Percentiles rank a stretch among this genome's conserved stretches.
phyloP scores from a whole-genome alignment of 2,329 filamentous ascomycete species.

The Beauveria pseudobassiana region DNA sequence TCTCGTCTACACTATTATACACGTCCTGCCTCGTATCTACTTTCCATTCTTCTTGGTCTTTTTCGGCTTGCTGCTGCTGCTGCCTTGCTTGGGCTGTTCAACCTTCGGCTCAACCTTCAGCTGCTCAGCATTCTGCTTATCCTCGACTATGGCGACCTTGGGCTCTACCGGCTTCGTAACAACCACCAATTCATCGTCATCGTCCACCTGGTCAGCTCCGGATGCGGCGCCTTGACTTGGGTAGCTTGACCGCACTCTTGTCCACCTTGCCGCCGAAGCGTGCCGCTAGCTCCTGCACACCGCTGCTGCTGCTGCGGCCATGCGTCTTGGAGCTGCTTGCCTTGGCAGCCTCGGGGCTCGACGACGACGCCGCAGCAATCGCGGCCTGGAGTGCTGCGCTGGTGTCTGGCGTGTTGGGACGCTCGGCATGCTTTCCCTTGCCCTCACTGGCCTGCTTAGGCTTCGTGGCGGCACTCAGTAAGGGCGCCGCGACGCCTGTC shows the following conservation, averaged over 20 bases:
- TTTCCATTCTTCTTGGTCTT: constrained; percentile 5
- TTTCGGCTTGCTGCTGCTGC: constrained; percentile 2
- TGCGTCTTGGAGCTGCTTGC: background rate
- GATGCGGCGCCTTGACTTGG: background rate
- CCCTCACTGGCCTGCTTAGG: background rate
- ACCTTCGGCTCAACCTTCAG: background rate
- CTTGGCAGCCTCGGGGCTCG: background rate
- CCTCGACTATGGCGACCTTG: background rate
- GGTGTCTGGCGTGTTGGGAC: background rate
- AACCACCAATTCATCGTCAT: background rate
- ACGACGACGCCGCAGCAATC: background rate
- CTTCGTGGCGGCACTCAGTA: background rate
- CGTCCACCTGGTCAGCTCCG: background rate
- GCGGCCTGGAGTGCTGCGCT: constrained; percentile 5
- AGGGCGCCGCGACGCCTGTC: background rate
- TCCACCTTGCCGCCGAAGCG: background rate
- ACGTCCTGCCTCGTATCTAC: background rate
- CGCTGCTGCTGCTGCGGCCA: background rate
- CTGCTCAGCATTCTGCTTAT: background rate
- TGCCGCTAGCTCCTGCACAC: constrained; percentile 3
- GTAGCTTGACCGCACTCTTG: background rate
- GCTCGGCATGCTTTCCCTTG: background rate
- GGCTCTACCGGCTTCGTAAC: background rate
- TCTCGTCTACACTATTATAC: background rate
- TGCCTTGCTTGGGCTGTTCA: background rate